Conservation (phyloP, 805 yeast genomes). For the Yamadazyma olivae region DNA sequence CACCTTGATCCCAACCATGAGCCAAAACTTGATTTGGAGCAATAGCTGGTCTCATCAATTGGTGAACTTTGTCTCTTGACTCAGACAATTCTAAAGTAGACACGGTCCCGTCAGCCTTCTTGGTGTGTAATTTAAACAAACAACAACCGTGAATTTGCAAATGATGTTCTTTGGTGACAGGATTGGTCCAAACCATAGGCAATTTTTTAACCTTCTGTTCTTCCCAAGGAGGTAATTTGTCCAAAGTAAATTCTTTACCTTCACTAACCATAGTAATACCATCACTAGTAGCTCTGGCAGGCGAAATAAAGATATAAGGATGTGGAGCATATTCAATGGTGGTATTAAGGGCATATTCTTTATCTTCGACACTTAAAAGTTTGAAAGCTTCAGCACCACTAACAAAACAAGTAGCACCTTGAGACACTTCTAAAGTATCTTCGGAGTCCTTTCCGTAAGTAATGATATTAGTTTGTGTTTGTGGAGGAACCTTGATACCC, state of each 20-base stretch:
- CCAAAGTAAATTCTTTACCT: slow-evolving; percentile 64
- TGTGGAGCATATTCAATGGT: slow-evolving; percentile 89
- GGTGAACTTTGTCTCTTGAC: slow-evolving; percentile 71
- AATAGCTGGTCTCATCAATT: slow-evolving; percentile 83
- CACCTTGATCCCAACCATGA: slow-evolving; percentile 82
- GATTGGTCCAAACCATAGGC: slow-evolving; percentile 92
- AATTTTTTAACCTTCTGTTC: slow-evolving; percentile 68
- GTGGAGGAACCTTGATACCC: slow-evolving; percentile 77
- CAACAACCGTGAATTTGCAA: slow-evolving; percentile 90
- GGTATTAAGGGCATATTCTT: slow-evolving; percentile 71
- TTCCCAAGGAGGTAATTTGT: slow-evolving; percentile 81
- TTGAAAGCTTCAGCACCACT: slow-evolving; percentile 81
- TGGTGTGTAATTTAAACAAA: slow-evolving; percentile 58
- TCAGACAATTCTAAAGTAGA: slow-evolving; percentile 55
- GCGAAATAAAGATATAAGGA: slow-evolving; percentile 81
- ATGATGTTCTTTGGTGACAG: slow-evolving; percentile 78
- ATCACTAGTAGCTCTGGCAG: slow-evolving; percentile 78
- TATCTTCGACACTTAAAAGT: slow-evolving; percentile 62
- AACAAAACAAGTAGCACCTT: slow-evolving; percentile 88
- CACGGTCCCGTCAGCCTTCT: slow-evolving; percentile 50
- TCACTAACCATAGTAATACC: slow-evolving; percentile 86
- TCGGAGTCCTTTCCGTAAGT: slow-evolving; percentile 56
- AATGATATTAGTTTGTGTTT: slow-evolving; percentile 59
- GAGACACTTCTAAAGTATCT: slow-evolving; percentile 63
- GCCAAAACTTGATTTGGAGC: slow-evolving; percentile 71